Evolutionary conservation across 768 basidiomycete species (phyloP).

Genomic region (Collybia mongolica): DNA sequence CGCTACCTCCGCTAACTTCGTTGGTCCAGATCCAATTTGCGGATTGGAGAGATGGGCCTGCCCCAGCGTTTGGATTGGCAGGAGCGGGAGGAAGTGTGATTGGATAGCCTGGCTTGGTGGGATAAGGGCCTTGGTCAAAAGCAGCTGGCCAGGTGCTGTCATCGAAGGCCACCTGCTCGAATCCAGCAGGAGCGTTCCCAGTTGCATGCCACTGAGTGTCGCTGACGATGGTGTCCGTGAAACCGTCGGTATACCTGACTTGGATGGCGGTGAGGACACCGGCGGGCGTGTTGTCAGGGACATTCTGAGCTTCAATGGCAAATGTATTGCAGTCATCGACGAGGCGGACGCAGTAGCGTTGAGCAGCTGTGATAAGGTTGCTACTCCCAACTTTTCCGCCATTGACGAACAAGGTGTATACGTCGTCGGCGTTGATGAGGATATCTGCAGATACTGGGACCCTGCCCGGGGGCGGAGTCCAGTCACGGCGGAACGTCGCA

Average conservation of each 20-base stretch:
- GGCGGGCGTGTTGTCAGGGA: constrained; percentile 20
- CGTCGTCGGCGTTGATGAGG: constrained; percentile 28
- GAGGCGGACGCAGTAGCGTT: constrained; percentile 28
- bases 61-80: constrained; percentile 14
- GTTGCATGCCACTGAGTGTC: constrained; percentile 28
- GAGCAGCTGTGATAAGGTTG: constrained; percentile 15
- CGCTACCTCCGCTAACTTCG: constrained; percentile 17
- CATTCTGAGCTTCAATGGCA: constrained; percentile 22
- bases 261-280: constrained; percentile 28
- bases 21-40: constrained; percentile 32
- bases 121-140: constrained; percentile 18
- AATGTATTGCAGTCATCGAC: constrained; percentile 28
- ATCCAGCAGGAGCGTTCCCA: constrained; percentile 21
- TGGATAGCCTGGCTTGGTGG: constrained; percentile 5
- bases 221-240: constrained; percentile 26
- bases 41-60: constrained; percentile 16
- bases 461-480: constrained; percentile 21
- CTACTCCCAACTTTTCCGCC: constrained; percentile 23
- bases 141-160: constrained; percentile 28
- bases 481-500: constrained; percentile 28
- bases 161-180: constrained; percentile 26
- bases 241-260: constrained; percentile 29
- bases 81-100: constrained; percentile 10
- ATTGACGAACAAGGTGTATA: constrained; percentile 30
- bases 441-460: constrained; percentile 27